A percentile compares a stretch with the other conserved stretches of the same genome.
Conservation (phyloP, 768 basidiomycete genomes). For the Trametes cubensis region DNA sequence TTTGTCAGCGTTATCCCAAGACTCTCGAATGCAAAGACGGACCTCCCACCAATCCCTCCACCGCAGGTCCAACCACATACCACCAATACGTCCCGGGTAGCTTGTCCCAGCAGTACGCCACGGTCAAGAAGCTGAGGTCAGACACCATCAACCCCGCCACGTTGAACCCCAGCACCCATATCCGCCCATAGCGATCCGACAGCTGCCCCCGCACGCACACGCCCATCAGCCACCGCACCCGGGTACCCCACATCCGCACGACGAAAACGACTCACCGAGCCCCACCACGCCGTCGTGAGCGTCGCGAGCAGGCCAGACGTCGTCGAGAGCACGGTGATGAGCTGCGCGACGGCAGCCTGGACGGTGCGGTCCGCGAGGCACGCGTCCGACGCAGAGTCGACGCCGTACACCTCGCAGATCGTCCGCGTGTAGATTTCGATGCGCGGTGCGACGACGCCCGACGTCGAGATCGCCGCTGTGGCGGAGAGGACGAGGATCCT, state of each 20-base stretch:
- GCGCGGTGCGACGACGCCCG: slow-evolving; percentile 66
- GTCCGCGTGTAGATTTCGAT: slow-evolving; percentile 77
- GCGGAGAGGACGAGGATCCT: slow-evolving; percentile 65
- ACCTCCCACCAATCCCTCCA: slow-evolving; percentile 79
- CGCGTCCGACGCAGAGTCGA: slow-evolving; percentile 13
- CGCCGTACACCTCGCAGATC: slow-evolving; percentile 62
- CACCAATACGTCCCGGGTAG: slow-evolving; percentile 87
- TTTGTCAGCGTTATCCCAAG: no score
- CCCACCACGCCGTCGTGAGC: slow-evolving; percentile 86
- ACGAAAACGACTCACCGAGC: slow-evolving; percentile 58
- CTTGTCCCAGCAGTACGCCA: slow-evolving; percentile 55
- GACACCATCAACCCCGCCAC: slow-evolving; percentile 60
- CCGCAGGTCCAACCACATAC: slow-evolving; percentile 60
- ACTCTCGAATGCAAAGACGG: slow-evolving; percentile 27
- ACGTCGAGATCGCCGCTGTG: slow-evolving; percentile 54
- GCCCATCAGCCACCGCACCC: not conserved
- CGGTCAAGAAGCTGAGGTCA: slow-evolving; percentile 70
- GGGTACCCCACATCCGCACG: no score
- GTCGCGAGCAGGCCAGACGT: slow-evolving; percentile 71
- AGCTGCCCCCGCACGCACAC: slow-evolving; percentile 51
- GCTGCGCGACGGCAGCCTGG: slow-evolving; percentile 68
- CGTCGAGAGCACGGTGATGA: slow-evolving; percentile 61
- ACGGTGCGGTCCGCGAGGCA: slow-evolving; percentile 74
- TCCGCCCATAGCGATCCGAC: slow-evolving; percentile 81
- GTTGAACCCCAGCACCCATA: slow-evolving; percentile 59